Conservation (phyloP, 2,329 filamentous ascomycete genomes). For the Chaetothyriales sp. region DNA sequence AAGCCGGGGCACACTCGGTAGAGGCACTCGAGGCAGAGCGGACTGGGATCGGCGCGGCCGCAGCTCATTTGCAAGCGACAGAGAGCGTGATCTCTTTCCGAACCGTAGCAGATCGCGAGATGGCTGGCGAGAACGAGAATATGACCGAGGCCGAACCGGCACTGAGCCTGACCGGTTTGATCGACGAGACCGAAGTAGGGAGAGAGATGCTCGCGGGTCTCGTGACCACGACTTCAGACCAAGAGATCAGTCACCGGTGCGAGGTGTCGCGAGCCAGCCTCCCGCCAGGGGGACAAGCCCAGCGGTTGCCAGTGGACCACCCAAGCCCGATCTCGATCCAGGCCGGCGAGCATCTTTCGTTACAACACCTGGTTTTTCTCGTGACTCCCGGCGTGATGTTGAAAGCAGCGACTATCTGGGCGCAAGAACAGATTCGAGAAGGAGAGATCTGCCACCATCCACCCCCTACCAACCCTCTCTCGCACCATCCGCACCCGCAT, state of each 20-base stretch:
- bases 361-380: constrained; percentile 5
- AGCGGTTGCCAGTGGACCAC: constrained; percentile 5
- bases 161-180: constrained; percentile 20
- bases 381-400: constrained; percentile 13
- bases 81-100: constrained; percentile 29
- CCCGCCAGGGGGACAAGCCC: constrained; percentile 6
- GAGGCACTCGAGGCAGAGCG: constrained; percentile 28
- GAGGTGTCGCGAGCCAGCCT: constrained; percentile 8
- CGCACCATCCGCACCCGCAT: constrained; percentile 8
- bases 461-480: background rate
- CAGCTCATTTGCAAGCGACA: constrained; percentile 26
- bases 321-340: constrained; percentile 11
- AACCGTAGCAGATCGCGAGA: constrained; percentile 32
- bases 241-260: constrained; percentile 25
- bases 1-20: constrained; percentile 24
- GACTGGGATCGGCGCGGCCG: constrained; percentile 23
- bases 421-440: background rate
- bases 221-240: constrained; percentile 24
- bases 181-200: constrained; percentile 23
- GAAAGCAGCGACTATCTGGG: constrained; percentile 16
- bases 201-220: constrained; percentile 18
- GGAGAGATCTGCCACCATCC: background rate
- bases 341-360: constrained; percentile 7
- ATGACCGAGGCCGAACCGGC: constrained; percentile 25
- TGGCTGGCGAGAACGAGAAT: constrained; percentile 27